phyloP scores from a whole-genome alignment of 306 rosid genomes.

The Pyrus bretschneideri region DNA sequence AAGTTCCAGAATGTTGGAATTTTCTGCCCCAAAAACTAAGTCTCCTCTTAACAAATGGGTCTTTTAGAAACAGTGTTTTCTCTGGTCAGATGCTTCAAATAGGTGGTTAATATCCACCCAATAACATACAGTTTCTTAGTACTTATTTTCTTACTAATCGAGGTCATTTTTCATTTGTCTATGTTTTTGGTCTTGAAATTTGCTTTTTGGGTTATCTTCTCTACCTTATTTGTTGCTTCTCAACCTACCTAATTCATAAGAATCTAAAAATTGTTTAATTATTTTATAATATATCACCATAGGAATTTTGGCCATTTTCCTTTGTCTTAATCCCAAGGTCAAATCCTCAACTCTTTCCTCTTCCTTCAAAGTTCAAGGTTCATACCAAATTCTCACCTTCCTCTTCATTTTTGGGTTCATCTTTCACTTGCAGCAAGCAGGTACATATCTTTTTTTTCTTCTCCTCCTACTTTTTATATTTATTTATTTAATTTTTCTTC shows the following conservation, averaged over 20 bases:
- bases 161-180: constrained; percentile 6
- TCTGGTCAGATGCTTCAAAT: constrained; percentile 14
- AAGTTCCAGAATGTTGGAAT: constrained; percentile 29
- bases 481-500: too few relatives aligned
- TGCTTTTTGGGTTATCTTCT: constrained; percentile 5
- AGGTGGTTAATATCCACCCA: constrained; percentile 11
- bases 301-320: constrained; percentile 20
- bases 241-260: constrained; percentile 28
- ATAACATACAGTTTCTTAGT: background rate
- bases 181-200: constrained; percentile 2
- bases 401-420: background rate
- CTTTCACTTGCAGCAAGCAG: constrained; percentile 22
- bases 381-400: constrained; percentile 2
- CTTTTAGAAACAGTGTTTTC: background rate
- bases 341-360: constrained; percentile 19
- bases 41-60: background rate
- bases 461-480: background rate
- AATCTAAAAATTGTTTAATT: constrained; percentile 10
- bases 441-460: constrained; percentile 12
- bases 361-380: constrained; percentile 8
- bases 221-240: constrained; percentile 24
- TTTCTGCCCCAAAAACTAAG: background rate
- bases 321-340: constrained; percentile 16
- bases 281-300: constrained; percentile 1
- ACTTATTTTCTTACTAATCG: background rate